Conservation (phyloP, 1,139 yeast genomes). For the Geotrichum reessii region DNA sequence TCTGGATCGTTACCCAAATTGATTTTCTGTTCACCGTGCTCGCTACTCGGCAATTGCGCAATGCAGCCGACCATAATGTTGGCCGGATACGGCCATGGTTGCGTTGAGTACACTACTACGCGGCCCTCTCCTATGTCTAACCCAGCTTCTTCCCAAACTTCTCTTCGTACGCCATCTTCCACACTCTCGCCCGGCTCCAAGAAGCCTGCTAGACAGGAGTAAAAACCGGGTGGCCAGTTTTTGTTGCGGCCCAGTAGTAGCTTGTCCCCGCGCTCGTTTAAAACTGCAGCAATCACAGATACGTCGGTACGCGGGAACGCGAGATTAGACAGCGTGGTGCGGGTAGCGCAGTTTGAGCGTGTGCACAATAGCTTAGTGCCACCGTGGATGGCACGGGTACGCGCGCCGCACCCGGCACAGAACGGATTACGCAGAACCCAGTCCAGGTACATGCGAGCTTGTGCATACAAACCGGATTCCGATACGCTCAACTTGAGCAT, state of each 20-base stretch:
- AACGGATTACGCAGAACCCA: constrained; percentile 72
- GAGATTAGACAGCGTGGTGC: constrained; percentile 43
- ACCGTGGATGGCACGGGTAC: constrained; percentile 64
- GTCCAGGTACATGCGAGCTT: constrained; percentile 77
- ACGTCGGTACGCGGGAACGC: constrained; percentile 91
- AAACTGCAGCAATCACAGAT: constrained; percentile 74
- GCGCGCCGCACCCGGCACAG: constrained; percentile 86
- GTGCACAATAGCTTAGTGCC: constrained; percentile 78
- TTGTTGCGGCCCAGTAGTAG: constrained; percentile 67
- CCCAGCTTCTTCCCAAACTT: constrained; percentile 95
- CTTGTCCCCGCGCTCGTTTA: constrained; percentile 55
- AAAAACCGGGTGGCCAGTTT: constrained; percentile 48
- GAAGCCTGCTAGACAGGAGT: constrained; percentile 91
- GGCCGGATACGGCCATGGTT: constrained; percentile 97
- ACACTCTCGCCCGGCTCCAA: constrained; percentile 92
- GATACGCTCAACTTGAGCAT: constrained; percentile 28
- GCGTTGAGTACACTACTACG: constrained; percentile 61
- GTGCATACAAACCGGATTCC: constrained; percentile 63
- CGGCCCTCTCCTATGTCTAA: constrained; percentile 59
- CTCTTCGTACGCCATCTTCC: constrained; percentile 82
- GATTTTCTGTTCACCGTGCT: constrained; percentile 45
- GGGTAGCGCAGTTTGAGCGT: constrained; percentile 38
- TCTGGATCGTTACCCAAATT: constrained; percentile 79
- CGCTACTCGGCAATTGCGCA: constrained; percentile 58
- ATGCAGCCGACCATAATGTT: constrained; percentile 90